Evolutionary conservation across 768 basidiomycete genomes (phyloP), one percentile per base, ranked within the genome.

Genomic region (Naematelia aurantialba): DNA sequence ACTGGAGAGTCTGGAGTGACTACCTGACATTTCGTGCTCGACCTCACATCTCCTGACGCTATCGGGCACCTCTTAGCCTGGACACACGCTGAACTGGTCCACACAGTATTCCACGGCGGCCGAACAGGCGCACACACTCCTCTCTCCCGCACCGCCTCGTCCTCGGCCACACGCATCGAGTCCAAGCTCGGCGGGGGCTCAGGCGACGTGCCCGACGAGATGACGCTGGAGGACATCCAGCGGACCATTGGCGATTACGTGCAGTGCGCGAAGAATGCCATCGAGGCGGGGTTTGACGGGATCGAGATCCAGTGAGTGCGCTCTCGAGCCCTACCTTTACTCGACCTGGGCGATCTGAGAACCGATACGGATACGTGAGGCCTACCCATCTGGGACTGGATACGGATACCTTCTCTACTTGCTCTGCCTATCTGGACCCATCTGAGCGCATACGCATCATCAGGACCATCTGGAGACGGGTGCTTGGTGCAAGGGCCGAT

Each of bases 251-350:
- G 45, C 8, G 64, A 67, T 31, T 83, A 76, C 73, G 80, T 77
- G 54, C 63, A 79, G 54, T 81, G 82, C 1, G 83, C 82, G 1
- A 55, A 78, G 27, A 81, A 81, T 47, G 82, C 83, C 1, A 81
- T 81, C 46, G 76, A 78, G 52, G 82, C 82, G n/a, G 84, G 83
- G 2, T 84, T 83, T 63, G 83, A 85, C 62, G 83, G 83, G 3
- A 80, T 83, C 25, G 83, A 84, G 73, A 62, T 70, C 21, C 69
- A 70, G 34, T 39, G 34, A 39, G 34, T 39, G n/a, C n/a, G n/a
- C n/a, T n/a, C n/a, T n/a, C n/a, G n/a, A n/a, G n/a, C n/a, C n/a
- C n/a, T n/a, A n/a, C n/a, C n/a, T n/a, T n/a, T n/a, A n/a, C n/a
- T n/a, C n/a, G n/a, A n/a, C n/a, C n/a, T n/a, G n/a, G n/a, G n/a